phyloP scores from a whole-genome alignment of 768 basidiomycete species.

The Phaeotremella fagi region DNA sequence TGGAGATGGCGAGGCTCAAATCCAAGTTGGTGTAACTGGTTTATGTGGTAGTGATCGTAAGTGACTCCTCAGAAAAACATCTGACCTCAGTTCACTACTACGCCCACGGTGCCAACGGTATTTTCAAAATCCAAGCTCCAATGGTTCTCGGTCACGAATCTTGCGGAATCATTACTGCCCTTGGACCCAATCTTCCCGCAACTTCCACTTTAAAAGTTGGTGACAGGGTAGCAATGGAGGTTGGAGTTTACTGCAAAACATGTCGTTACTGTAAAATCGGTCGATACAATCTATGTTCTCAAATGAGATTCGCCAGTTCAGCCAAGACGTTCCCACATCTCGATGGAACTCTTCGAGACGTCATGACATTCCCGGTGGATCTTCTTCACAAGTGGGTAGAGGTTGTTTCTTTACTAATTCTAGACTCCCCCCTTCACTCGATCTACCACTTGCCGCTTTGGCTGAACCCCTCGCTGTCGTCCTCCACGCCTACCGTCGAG shows the following conservation, averaged over 20 bases:
- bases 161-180: conserved; percentile 77
- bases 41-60: conserved; percentile 66
- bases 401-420: conserved; percentile 3
- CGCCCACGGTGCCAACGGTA: conserved; percentile 80
- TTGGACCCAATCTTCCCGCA: conserved; percentile 58
- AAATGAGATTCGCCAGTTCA: conserved; percentile 80
- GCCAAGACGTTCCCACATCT: conserved; percentile 89
- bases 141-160: conserved; percentile 92
- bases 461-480: conserved; percentile 93
- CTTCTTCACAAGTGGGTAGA: conserved; percentile 76
- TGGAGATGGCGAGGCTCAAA: conserved; percentile 66
- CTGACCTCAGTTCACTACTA: conserved; percentile 76
- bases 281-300: conserved; percentile 88
- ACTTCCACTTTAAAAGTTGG: conserved; percentile 55
- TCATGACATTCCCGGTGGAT: conserved; percentile 82
- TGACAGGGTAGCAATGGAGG: conserved; percentile 88
- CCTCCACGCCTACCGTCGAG: conserved; percentile 59
- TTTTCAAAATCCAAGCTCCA: conserved; percentile 78
- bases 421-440: conserved; percentile 63
- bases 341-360: conserved; percentile 82
- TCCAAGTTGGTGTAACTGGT: conserved; percentile 75
- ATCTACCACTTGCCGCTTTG: conserved; percentile 76
- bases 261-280: conserved; percentile 53
- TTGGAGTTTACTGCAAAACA: conserved; percentile 77
- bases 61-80: conserved; percentile 7